Evolutionary conservation across 164 flowering plant species (phyloP).

Genomic region (Akebia trifoliata): DNA sequence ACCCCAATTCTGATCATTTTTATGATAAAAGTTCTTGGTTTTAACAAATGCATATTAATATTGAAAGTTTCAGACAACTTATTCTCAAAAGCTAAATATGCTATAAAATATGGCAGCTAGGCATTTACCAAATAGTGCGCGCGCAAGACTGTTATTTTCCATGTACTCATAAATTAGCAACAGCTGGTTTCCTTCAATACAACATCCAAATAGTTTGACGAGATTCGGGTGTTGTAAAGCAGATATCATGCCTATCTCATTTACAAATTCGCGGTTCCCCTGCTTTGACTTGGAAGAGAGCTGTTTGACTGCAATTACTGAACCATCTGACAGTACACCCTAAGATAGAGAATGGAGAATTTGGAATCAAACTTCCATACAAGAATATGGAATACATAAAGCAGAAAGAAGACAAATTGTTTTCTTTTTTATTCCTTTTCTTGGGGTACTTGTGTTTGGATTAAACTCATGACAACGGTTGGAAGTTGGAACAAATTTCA

Average conservation of each 20-base stretch:
- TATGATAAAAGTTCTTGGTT: neutral
- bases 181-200: constrained; percentile 63
- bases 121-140: constrained; percentile 15
- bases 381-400: too few species aligned
- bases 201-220: constrained; percentile 63
- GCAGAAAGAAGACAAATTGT: too few species aligned
- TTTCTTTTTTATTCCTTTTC: too few species aligned
- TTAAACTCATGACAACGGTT: too few species aligned
- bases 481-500: too few species aligned
- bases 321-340: constrained; percentile 56
- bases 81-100: neutral
- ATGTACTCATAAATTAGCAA: constrained; percentile 22
- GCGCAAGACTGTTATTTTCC: constrained; percentile 17
- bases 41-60: too few species aligned
- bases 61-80: neutral
- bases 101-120: neutral
- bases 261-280: constrained; percentile 71
- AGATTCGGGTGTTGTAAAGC: constrained; percentile 68
- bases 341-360: too few species aligned
- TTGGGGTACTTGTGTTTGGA: too few species aligned
- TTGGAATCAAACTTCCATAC: too few species aligned
- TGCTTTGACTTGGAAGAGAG: constrained; percentile 70
- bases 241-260: constrained; percentile 73
- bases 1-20: too few species aligned
- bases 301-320: constrained; percentile 62